Percentiles rank a stretch among this genome's conserved stretches.
Conservation (phyloP, 2,329 filamentous ascomycete species). For the Monilinia aucupariae region DNA sequence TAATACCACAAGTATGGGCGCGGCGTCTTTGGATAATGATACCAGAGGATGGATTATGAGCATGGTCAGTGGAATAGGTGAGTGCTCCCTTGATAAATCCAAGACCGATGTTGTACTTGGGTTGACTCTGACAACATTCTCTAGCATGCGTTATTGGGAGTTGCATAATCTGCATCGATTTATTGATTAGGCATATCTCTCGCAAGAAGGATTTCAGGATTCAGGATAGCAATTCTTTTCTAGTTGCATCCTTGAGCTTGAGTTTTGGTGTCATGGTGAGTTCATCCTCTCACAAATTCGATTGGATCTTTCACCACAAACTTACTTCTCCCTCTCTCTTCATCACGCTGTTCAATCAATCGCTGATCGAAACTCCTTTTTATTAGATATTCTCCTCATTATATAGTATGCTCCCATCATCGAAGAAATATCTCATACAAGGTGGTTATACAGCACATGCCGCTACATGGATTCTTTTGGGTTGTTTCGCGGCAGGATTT, state of each 20-base stretch:
- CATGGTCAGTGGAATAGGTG: conserved; percentile 70
- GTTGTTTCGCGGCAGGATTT: conserved; percentile 65
- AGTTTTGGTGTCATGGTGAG: conserved; percentile 95
- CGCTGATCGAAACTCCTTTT: not conserved
- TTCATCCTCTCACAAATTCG: conserved; percentile 3
- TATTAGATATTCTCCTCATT: conserved; percentile 82
- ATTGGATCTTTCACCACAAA: too few relatives aligned
- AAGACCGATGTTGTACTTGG: not conserved
- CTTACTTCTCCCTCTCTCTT: too few relatives aligned
- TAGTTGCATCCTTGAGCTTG: conserved; percentile 81
- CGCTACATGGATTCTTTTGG: conserved; percentile 65
- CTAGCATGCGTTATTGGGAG: conserved; percentile 66
- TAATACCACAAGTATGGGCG: conserved; percentile 21
- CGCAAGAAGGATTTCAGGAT: conserved; percentile 76
- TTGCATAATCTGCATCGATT: conserved; percentile 79
- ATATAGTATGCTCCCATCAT: conserved; percentile 87
- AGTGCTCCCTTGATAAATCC: conserved; percentile 31
- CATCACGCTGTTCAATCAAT: not conserved
- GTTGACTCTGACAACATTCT: not conserved
- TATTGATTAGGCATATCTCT: conserved; percentile 67
- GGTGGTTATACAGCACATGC: conserved; percentile 60
- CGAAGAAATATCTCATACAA: conserved; percentile 68
- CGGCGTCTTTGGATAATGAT: conserved; percentile 60
- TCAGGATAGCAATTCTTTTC: conserved; percentile 80
- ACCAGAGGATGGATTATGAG: conserved; percentile 90